Conservation (phyloP, 805 yeast species). For the Vanderwaltozyma verrucispora region DNA sequence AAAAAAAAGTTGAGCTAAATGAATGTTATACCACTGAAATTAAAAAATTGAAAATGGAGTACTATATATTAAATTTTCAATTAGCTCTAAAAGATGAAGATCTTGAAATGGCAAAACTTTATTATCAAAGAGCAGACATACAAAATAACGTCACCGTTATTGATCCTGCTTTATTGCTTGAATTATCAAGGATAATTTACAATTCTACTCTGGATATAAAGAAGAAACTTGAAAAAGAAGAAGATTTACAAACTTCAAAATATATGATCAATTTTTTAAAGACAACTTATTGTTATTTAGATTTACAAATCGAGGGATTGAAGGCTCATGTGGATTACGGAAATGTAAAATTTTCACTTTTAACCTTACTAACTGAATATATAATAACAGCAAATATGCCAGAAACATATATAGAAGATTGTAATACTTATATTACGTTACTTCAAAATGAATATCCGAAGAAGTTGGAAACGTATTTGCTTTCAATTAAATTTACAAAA, state of each 20-base stretch:
- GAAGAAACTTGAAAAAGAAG: constrained; percentile 9
- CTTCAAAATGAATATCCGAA: constrained; percentile 22
- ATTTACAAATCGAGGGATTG: constrained; percentile 8
- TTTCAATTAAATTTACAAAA: constrained; percentile 18
- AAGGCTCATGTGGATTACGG: constrained; percentile 10
- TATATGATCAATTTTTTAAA: constrained; percentile 12
- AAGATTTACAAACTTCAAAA: neutral
- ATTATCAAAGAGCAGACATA: constrained; percentile 24
- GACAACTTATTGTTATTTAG: constrained; percentile 6
- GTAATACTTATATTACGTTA: constrained; percentile 12
- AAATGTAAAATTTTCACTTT: constrained; percentile 15
- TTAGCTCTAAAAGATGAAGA: constrained; percentile 25
- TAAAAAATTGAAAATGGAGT: constrained; percentile 19
- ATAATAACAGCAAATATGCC: neutral
- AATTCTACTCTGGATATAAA: constrained; percentile 20
- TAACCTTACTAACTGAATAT: constrained; percentile 16
- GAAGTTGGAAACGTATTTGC: constrained; percentile 25
- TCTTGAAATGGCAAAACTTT: constrained; percentile 28
- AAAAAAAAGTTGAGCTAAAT: constrained; percentile 5
- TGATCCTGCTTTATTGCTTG: constrained; percentile 16
- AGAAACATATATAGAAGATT: constrained; percentile 3
- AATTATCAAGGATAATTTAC: constrained; percentile 27
- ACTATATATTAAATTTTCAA: constrained; percentile 27
- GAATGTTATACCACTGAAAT: constrained; percentile 6
- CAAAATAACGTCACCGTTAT: constrained; percentile 5